Percentiles rank a stretch among this genome's conserved stretches.
phyloP scores from a whole-genome alignment of 768 basidiomycete genomes.

The Naematelia encephala region DNA sequence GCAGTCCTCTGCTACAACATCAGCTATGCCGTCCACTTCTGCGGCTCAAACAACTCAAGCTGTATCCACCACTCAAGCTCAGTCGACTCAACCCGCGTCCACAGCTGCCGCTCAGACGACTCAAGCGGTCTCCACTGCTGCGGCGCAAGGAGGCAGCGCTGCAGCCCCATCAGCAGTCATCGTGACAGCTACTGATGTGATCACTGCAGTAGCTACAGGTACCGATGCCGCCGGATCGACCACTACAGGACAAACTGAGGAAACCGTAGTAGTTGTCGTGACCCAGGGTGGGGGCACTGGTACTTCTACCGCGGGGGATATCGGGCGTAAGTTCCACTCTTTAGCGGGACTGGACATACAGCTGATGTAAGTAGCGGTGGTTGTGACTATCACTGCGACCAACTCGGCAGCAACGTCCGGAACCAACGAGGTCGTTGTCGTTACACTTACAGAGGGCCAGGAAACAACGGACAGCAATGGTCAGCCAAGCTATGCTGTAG shows the following conservation, averaged over 20 bases:
- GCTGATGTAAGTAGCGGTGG: conserved; percentile 4
- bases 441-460: conserved; percentile 13
- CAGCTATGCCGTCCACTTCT: too few relatives aligned
- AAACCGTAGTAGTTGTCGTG: conserved; percentile 14
- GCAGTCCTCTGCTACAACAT: too few relatives aligned
- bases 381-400: conserved; percentile 16
- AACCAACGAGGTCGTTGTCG: conserved; percentile 13
- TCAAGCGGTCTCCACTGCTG: neutral
- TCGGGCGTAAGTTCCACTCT: conserved; percentile 5
- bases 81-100: neutral
- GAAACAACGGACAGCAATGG: conserved; percentile 8
- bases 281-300: conserved; percentile 3
- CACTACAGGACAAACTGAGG: conserved; percentile 6
- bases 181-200: conserved; percentile 2
- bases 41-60: neutral
- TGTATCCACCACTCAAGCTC: neutral
- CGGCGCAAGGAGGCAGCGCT: neutral
- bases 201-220: conserved; percentile 4
- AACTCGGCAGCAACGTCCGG: conserved; percentile 7
- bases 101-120: neutral
- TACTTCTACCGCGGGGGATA: neutral
- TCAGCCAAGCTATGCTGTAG: conserved; percentile 3
- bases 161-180: neutral
- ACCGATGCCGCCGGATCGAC: conserved; percentile 5
- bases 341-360: too few relatives aligned